phyloP scores from a whole-genome alignment of 2,329 filamentous ascomycete genomes.

The Chrysoporthe austroafricana region DNA sequence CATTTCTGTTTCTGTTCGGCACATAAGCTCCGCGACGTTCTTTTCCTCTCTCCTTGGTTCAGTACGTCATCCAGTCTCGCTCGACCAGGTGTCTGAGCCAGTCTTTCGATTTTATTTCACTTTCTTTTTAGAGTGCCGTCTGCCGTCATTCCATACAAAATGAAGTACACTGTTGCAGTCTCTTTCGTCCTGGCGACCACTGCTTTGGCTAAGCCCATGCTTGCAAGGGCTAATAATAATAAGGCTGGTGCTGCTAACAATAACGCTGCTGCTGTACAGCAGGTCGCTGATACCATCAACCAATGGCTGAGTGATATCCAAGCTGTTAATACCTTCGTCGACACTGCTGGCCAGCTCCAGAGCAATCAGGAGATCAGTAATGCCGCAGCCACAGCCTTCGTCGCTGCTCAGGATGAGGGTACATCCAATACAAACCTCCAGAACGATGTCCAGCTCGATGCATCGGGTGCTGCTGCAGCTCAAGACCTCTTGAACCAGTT shows the following conservation, averaged over 20 bases:
- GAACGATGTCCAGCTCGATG: constrained; percentile 14
- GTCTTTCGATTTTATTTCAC: neutral
- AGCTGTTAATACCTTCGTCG: constrained; percentile 19
- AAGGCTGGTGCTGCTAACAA: too few species aligned
- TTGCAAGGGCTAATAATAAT: neutral
- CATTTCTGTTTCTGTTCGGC: neutral
- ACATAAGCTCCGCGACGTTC: neutral
- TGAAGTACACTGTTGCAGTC: constrained; percentile 12
- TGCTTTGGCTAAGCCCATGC: constrained; percentile 16
- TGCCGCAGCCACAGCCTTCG: constrained; percentile 15
- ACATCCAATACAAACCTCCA: constrained; percentile 13
- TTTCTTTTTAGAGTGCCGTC: neutral
- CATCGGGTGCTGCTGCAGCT: constrained; percentile 4
- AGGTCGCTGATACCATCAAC: constrained; percentile 11
- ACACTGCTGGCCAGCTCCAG: constrained; percentile 16
- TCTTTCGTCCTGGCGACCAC: constrained; percentile 13
- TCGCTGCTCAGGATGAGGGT: constrained; percentile 23
- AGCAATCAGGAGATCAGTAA: constrained; percentile 18
- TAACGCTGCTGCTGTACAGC: constrained; percentile 5
- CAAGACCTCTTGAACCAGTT: constrained; percentile 17
- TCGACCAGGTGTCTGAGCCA: neutral
- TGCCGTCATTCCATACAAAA: neutral
- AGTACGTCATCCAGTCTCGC: neutral
- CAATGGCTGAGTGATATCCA: constrained; percentile 20
- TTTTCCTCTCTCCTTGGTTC: neutral